Evolutionary conservation across 352 stramenopile genomes (phyloP).

Genomic region (Phytophthora cryptogea): DNA sequence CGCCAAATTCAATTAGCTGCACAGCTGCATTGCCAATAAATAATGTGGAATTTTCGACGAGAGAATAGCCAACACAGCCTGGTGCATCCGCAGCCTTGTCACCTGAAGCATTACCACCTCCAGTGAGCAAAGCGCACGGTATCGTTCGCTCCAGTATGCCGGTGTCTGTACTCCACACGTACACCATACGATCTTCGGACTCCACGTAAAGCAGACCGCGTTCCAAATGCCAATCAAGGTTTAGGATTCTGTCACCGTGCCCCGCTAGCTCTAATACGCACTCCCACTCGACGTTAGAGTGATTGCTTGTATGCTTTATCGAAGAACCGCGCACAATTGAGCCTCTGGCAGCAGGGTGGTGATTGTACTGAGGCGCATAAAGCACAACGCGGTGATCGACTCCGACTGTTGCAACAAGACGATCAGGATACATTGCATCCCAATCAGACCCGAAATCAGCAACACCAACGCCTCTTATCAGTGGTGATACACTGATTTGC

Average conservation of each 20-base stretch:
- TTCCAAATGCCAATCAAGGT: constrained; percentile 68
- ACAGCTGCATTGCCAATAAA: constrained; percentile 55
- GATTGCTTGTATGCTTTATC: background rate
- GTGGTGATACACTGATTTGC: constrained; percentile 65
- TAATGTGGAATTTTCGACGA: constrained; percentile 58
- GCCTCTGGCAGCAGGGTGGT: constrained; percentile 31
- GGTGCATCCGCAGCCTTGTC: constrained; percentile 12
- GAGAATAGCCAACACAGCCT: constrained; percentile 3
- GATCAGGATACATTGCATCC: constrained; percentile 45
- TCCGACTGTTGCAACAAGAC: constrained; percentile 66
- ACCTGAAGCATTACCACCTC: constrained; percentile 38
- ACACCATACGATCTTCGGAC: constrained; percentile 76
- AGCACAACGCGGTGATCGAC: constrained; percentile 62
- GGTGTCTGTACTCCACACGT: constrained; percentile 82
- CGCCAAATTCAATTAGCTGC: constrained; percentile 68
- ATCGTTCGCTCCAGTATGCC: constrained; percentile 72
- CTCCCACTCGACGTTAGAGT: constrained; percentile 54
- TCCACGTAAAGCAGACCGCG: constrained; percentile 63
- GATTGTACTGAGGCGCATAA: constrained; percentile 60
- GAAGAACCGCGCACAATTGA: constrained; percentile 13
- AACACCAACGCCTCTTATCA: constrained; percentile 16
- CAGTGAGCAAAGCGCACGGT: constrained; percentile 56
- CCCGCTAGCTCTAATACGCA: constrained; percentile 68
- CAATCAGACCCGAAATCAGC: constrained; percentile 13
- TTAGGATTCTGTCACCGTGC: constrained; percentile 56